These are phyloP conservation scores for Cenococcum geophilum DNA, from an alignment of 495 filamentous ascomycete species.

Conservation along the genomic window DNA sequence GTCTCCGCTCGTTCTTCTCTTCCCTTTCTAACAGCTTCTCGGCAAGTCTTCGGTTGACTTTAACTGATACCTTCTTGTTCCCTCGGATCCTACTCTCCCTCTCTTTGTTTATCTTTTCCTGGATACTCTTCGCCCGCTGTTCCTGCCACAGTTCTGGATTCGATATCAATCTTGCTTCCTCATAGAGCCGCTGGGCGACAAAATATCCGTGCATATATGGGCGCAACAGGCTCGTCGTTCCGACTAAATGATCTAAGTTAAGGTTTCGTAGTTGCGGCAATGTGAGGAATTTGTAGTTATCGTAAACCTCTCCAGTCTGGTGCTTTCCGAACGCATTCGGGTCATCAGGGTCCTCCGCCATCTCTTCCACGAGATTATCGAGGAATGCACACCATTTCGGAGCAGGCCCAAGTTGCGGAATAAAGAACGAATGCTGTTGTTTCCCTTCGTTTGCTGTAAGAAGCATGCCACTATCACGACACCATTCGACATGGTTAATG, in stretches of 20 bases:
- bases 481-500: slow-evolving; percentile 85
- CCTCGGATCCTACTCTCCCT: slow-evolving; percentile 85
- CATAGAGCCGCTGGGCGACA: slow-evolving; percentile 84
- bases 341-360: slow-evolving; percentile 75
- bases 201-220: slow-evolving; percentile 99
- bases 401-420: slow-evolving; percentile 86
- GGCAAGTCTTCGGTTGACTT: slow-evolving; percentile 76
- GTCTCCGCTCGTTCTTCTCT: slow-evolving; percentile 69
- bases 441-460: slow-evolving; percentile 93
- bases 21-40: slow-evolving; percentile 75
- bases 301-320: slow-evolving; percentile 69
- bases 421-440: slow-evolving; percentile 90
- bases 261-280: slow-evolving; percentile 70
- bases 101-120: slow-evolving; percentile 92
- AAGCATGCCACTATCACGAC: slow-evolving; percentile 81
- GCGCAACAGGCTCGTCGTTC: slow-evolving; percentile 74
- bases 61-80: slow-evolving; percentile 85
- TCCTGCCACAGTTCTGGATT: slow-evolving; percentile 91
- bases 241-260: slow-evolving; percentile 79
- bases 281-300: slow-evolving; percentile 98
- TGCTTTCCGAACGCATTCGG: slow-evolving; percentile 52
- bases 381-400: slow-evolving; percentile 95
- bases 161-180: slow-evolving; percentile 84
- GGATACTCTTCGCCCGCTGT: slow-evolving; percentile 76
- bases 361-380: slow-evolving; percentile 95